Conservation (phyloP, 345 rosid species). For the Citrus trifoliata region DNA sequence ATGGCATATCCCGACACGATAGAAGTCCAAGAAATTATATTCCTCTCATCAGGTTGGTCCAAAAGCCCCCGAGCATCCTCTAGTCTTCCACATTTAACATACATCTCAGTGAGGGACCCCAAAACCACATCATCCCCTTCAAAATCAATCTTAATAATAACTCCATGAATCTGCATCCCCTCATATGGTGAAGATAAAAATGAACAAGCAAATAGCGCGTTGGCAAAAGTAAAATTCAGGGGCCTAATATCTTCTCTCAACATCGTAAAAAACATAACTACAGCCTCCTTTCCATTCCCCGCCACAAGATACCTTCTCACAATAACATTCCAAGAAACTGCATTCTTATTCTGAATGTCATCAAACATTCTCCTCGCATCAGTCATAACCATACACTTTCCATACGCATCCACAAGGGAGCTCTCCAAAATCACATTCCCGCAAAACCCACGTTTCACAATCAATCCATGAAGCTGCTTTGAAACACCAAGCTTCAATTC, state of each 20-base stretch:
- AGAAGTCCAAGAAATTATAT: slow-evolving; percentile 69
- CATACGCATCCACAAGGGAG: slow-evolving; percentile 79
- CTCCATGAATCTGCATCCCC: slow-evolving; percentile 75
- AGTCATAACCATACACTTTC: slow-evolving; percentile 60
- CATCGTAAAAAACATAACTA: slow-evolving; percentile 62
- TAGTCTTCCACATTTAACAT: slow-evolving; percentile 56
- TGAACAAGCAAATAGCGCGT: slow-evolving; percentile 75
- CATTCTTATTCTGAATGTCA: slow-evolving; percentile 60
- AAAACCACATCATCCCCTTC: slow-evolving; percentile 54
- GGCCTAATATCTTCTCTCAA: slow-evolving; percentile 43
- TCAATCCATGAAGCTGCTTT: slow-evolving; percentile 63
- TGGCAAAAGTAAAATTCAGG: slow-evolving; percentile 64
- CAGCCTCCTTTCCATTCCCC: slow-evolving; percentile 55
- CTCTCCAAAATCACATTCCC: slow-evolving; percentile 67
- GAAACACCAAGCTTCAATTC: slow-evolving; percentile 36
- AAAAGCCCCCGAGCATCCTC: slow-evolving; percentile 61
- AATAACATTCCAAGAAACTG: slow-evolving; percentile 88
- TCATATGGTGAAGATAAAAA: slow-evolving; percentile 38
- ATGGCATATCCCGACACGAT: slow-evolving; percentile 65
- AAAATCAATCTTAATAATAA: slow-evolving; percentile 39
- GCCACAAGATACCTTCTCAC: slow-evolving; percentile 72
- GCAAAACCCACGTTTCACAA: slow-evolving; percentile 48
- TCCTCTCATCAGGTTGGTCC: slow-evolving; percentile 48
- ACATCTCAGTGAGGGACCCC: slow-evolving; percentile 64
- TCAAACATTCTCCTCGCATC: slow-evolving; percentile 73